Conservation (phyloP, 2,329 filamentous ascomycete species). For the Neonectria coccinea region DNA sequence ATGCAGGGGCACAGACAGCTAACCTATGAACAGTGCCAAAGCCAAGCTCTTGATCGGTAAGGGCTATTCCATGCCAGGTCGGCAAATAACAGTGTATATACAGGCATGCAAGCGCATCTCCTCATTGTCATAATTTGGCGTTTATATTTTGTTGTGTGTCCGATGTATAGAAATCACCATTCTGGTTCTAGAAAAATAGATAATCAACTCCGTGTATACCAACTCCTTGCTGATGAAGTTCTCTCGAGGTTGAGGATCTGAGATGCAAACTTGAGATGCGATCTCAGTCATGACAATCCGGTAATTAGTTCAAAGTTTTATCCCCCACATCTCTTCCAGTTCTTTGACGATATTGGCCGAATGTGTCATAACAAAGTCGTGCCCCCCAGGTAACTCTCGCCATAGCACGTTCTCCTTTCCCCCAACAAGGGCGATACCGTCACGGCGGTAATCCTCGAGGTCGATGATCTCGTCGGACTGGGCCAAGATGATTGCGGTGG, state of each 20-base stretch:
- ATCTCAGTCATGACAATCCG: background rate
- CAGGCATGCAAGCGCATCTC: conserved; percentile 6
- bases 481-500: conserved; percentile 65
- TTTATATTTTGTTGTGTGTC: conserved; percentile 27
- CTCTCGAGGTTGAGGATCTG: conserved; percentile 5
- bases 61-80: background rate
- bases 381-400: conserved; percentile 64
- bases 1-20: conserved; percentile 28
- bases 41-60: conserved; percentile 67
- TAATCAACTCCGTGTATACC: conserved; percentile 5
- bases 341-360: conserved; percentile 56
- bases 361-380: conserved; percentile 74
- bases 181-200: conserved; percentile 14
- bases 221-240: conserved; percentile 27
- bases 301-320: conserved; percentile 19
- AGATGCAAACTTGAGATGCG: background rate
- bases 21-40: conserved; percentile 63
- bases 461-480: conserved; percentile 65
- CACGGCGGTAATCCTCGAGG: conserved; percentile 59
- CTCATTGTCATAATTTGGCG: conserved; percentile 1
- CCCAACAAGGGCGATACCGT: conserved; percentile 64
- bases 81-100: conserved; percentile 12
- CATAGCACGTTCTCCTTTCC: conserved; percentile 63
- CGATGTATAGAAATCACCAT: conserved; percentile 17
- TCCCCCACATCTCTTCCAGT: conserved; percentile 62